Percentiles rank a stretch among this genome's conserved stretches.
Conservation (phyloP, 1,284 basidiomycete species). For the Pseudomicrostroma phylloplanum region DNA sequence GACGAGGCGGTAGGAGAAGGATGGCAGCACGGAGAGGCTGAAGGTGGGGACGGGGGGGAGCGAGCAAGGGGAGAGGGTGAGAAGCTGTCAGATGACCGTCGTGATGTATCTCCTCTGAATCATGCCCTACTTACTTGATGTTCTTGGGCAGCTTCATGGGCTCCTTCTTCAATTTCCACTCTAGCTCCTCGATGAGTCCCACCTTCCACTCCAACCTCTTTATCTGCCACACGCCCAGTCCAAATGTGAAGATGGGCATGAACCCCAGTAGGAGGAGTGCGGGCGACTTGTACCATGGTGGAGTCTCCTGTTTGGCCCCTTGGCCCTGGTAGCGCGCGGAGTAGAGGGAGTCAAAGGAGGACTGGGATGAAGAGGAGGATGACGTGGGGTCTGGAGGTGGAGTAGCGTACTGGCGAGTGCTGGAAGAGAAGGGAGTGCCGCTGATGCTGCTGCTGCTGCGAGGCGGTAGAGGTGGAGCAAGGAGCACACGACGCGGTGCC, state of each 20-base stretch:
- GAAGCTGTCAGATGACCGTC: constrained; percentile 1
- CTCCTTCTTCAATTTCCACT: constrained; percentile 75
- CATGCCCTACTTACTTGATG: constrained; percentile 67
- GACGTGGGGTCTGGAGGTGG: neutral
- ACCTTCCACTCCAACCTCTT: constrained; percentile 92
- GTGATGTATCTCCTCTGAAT: neutral
- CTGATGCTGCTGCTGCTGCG: too few species aligned
- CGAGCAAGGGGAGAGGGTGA: neutral
- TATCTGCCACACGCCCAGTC: constrained; percentile 86
- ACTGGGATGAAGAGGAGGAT: neutral
- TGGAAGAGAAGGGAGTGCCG: neutral
- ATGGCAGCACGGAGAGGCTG: constrained; percentile 26
- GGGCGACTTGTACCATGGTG: constrained; percentile 42
- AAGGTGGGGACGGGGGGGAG: constrained; percentile 40
- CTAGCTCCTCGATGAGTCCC: constrained; percentile 83
- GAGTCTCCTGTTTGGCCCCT: neutral
- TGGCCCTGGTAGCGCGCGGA: constrained; percentile 3
- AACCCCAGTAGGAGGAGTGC: constrained; percentile 64
- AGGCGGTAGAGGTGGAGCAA: too few species aligned
- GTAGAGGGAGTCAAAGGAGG: constrained; percentile 2
- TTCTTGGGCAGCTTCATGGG: constrained; percentile 73
- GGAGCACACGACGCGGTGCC: too few species aligned
- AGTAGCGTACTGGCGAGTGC: neutral
- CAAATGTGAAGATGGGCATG: constrained; percentile 84
- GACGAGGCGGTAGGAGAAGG: constrained; percentile 42